Percentiles rank a stretch among this genome's conserved stretches.
Conservation (phyloP, 805 yeast species). For the Ogataea saltuana region DNA sequence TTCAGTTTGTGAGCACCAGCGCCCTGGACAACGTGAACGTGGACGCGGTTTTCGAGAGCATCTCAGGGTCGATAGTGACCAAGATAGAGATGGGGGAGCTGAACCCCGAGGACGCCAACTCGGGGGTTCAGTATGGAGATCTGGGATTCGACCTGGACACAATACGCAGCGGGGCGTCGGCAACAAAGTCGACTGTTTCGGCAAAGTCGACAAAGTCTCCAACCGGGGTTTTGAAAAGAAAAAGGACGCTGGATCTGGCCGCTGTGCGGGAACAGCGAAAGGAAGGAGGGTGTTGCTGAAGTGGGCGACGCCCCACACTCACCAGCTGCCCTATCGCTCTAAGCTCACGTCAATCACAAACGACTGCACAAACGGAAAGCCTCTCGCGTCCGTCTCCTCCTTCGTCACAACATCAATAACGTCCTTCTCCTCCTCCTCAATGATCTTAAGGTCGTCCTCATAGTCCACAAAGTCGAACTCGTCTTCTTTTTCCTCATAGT, state of each 20-base stretch:
- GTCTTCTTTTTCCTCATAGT: slow-evolving; percentile 84
- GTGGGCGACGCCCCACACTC: neutral
- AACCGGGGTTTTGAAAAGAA: neutral
- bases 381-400: slow-evolving; percentile 72
- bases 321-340: slow-evolving; percentile 15
- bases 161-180: slow-evolving; percentile 9
- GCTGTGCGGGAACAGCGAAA: neutral
- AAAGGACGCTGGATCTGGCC: slow-evolving; percentile 2
- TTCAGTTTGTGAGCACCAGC: slow-evolving; percentile 42
- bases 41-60: slow-evolving; percentile 39
- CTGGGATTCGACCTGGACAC: slow-evolving; percentile 23
- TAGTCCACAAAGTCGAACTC: slow-evolving; percentile 84
- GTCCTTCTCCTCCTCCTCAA: slow-evolving; percentile 62
- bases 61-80: slow-evolving; percentile 43
- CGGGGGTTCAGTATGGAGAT: slow-evolving; percentile 52
- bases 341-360: slow-evolving; percentile 51
- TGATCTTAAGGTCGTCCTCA: slow-evolving; percentile 58
- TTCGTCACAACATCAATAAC: slow-evolving; percentile 63
- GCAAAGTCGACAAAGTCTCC: neutral
- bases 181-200: neutral
- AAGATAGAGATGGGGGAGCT: slow-evolving; percentile 49
- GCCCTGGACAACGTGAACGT: slow-evolving; percentile 45
- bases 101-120: slow-evolving; percentile 47
- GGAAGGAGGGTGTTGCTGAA: slow-evolving; percentile 1
- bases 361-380: slow-evolving; percentile 55